Percentiles rank a stretch among this genome's conserved stretches.
Evolutionary conservation across 1,284 basidiomycete genomes (phyloP).

Genomic region (Pascua guehoae): DNA sequence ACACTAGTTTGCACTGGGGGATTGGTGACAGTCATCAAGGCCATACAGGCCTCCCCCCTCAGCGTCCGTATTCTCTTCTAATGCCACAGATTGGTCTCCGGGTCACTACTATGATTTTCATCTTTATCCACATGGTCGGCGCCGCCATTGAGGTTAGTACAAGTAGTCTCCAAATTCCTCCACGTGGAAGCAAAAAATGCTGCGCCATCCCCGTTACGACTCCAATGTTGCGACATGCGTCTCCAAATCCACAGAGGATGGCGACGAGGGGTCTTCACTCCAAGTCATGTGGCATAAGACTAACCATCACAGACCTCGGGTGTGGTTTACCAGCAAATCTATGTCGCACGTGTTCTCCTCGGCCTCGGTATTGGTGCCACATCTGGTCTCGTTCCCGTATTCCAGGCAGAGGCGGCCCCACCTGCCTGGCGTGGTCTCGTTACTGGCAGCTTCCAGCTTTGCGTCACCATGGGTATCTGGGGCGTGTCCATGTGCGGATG

Average conservation of each 20-base stretch:
- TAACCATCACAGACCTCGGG: slow-evolving; percentile 26
- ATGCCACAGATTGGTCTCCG: slow-evolving; percentile 38
- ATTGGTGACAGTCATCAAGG: neutral
- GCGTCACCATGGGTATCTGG: slow-evolving; percentile 50
- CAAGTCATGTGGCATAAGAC: neutral
- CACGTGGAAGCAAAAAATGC: neutral
- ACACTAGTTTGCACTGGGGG: neutral
- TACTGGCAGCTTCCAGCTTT: slow-evolving; percentile 51
- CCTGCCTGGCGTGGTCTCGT: slow-evolving; percentile 39
- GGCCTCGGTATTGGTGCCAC: slow-evolving; percentile 49
- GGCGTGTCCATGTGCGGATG: slow-evolving; percentile 49
- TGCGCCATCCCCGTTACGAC: too few relatives aligned
- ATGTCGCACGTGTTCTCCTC: slow-evolving; percentile 47
- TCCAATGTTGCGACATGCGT: too few relatives aligned
- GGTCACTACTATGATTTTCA: slow-evolving; percentile 44
- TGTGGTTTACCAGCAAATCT: slow-evolving; percentile 38
- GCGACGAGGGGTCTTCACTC: too few relatives aligned
- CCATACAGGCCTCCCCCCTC: neutral
- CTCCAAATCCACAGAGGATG: too few relatives aligned
- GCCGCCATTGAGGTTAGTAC: slow-evolving; percentile 45
- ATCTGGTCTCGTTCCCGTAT: slow-evolving; percentile 50
- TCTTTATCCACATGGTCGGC: slow-evolving; percentile 46
- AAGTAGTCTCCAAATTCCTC: too few relatives aligned
- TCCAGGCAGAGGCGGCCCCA: slow-evolving; percentile 49
- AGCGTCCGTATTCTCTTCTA: neutral